phyloP scores from a whole-genome alignment of 2,329 filamentous ascomycete species.

The Aspergillus piperis region DNA sequence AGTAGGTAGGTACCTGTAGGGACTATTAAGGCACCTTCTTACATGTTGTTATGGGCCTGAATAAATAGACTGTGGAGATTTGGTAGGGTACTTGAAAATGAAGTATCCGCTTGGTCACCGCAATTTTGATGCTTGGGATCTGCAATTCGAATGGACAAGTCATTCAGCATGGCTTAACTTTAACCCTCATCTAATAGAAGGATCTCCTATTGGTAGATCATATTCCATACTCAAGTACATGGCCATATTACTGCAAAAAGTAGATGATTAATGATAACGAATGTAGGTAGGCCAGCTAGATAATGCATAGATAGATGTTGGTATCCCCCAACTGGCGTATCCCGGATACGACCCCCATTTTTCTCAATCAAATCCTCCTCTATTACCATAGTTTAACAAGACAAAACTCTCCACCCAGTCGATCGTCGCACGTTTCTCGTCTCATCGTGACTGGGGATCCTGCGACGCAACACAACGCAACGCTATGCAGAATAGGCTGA shows the following conservation, averaged over 20 bases:
- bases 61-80: too few relatives aligned
- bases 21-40: too few relatives aligned
- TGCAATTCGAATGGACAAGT: too few relatives aligned
- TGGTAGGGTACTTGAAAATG: too few relatives aligned
- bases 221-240: neutral
- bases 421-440: neutral
- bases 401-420: neutral
- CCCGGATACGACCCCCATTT: conserved; percentile 1
- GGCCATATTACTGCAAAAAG: neutral
- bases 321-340: neutral
- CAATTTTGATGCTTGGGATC: too few relatives aligned
- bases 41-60: too few relatives aligned
- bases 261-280: neutral
- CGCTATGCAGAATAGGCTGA: neutral
- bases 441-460: neutral
- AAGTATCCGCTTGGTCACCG: too few relatives aligned
- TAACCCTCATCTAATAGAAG: too few relatives aligned
- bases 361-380: neutral
- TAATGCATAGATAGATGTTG: neutral
- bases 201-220: too few relatives aligned
- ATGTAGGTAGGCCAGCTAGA: neutral
- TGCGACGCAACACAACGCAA: neutral
- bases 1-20: too few relatives aligned
- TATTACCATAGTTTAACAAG: neutral
- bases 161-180: too few relatives aligned